Conservation (phyloP, 2,329 filamentous ascomycete genomes). For the Curvularia sp. region DNA sequence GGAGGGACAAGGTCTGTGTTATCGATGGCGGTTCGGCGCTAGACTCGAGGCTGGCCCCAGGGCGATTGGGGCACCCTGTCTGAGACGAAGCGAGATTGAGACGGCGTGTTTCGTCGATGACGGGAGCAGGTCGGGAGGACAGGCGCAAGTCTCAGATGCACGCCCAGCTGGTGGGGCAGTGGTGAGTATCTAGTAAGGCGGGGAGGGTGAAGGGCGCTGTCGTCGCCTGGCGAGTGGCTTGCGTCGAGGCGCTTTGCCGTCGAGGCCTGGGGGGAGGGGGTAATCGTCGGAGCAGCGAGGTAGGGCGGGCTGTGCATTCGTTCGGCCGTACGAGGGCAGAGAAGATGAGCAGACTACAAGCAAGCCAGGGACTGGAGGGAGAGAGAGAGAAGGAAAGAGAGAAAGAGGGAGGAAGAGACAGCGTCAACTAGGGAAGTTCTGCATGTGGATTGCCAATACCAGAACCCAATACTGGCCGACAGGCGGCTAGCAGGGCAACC, state of each 20-base stretch:
- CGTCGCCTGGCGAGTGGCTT: conserved; percentile 4
- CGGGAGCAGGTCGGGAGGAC: conserved; percentile 24
- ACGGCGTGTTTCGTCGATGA: conserved; percentile 40
- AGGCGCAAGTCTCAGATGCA: conserved; percentile 35
- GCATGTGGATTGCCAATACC: conserved; percentile 9
- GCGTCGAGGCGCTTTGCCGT: conserved; percentile 23
- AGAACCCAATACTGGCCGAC: conserved; percentile 12
- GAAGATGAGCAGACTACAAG: neutral
- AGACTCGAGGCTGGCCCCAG: conserved; percentile 23
- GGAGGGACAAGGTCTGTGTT: conserved; percentile 27
- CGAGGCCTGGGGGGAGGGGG: conserved; percentile 19
- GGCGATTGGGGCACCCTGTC: conserved; percentile 37
- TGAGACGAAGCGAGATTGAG: conserved; percentile 51
- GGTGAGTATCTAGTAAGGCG: conserved; percentile 7
- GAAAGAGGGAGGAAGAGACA: neutral
- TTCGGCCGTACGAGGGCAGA: conserved; percentile 2
- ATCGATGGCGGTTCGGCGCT: conserved; percentile 26
- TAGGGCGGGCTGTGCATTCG: conserved; percentile 7
- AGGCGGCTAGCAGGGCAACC: conserved; percentile 24
- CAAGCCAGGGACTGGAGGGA: neutral
- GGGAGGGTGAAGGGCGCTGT: conserved; percentile 15
- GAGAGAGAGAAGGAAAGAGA: neutral
- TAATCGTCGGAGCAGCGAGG: conserved; percentile 13
- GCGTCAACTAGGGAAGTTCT: conserved; percentile 6
- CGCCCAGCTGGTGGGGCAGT: conserved; percentile 15